Evolutionary conservation across 2,329 filamentous ascomycete species (phyloP).

Genomic region (Spiromastix sp.): DNA sequence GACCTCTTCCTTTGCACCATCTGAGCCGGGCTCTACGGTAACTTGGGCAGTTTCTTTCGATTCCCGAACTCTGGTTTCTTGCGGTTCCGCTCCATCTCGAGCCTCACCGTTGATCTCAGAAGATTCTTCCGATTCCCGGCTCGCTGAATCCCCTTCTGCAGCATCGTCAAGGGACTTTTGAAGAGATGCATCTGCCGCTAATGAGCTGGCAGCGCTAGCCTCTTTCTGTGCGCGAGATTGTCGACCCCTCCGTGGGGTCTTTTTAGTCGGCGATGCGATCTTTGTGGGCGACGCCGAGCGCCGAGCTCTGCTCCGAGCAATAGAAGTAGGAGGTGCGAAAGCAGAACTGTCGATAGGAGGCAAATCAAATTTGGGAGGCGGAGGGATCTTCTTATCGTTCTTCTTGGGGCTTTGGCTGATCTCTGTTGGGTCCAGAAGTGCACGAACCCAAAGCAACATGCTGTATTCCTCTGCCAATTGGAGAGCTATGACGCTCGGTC

Average conservation of each 20-base stretch:
- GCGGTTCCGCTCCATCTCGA: constrained; percentile 4
- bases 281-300: constrained; percentile 50
- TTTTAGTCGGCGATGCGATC: constrained; percentile 42
- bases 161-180: constrained; percentile 39
- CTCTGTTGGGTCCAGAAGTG: constrained; percentile 79
- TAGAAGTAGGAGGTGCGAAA: constrained; percentile 18
- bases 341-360: constrained; percentile 33
- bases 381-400: constrained; percentile 63
- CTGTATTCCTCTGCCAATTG: constrained; percentile 76
- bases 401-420: constrained; percentile 59
- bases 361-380: constrained; percentile 69
- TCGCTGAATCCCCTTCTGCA: constrained; percentile 16
- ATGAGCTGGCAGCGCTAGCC: constrained; percentile 38
- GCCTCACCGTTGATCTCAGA: not conserved
- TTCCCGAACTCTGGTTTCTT: constrained; percentile 6
- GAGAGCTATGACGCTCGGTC: constrained; percentile 53
- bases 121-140: constrained; percentile 22
- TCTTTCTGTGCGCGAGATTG: constrained; percentile 40
- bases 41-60: constrained; percentile 49
- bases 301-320: constrained; percentile 40
- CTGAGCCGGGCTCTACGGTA: constrained; percentile 56
- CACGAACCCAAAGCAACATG: constrained; percentile 77
- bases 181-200: constrained; percentile 37
- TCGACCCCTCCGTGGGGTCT: constrained; percentile 46
- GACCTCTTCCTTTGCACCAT: constrained; percentile 45